Conservation (phyloP, 73 alveolate species). For the Stentor roeselii region DNA sequence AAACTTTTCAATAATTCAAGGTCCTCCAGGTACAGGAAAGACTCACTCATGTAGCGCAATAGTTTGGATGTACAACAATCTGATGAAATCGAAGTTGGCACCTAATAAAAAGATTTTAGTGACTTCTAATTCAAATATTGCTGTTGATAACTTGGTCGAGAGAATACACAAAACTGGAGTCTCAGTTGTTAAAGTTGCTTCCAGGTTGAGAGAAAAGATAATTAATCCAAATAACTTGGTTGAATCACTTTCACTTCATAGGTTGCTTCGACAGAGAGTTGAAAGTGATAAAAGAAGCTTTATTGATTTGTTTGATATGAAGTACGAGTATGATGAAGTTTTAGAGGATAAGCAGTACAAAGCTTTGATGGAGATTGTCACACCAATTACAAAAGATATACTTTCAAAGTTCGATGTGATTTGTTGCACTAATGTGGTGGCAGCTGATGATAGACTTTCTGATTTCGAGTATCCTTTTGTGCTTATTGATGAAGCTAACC, state of each 20-base stretch:
- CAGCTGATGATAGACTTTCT: neutral
- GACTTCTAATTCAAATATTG: slow-evolving; percentile 21
- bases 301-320: neutral
- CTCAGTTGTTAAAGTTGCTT: neutral
- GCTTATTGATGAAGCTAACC: slow-evolving; percentile 92
- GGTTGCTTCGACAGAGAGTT: neutral
- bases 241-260: neutral
- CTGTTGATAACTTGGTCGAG: slow-evolving; percentile 27
- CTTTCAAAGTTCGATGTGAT: neutral
- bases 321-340: neutral
- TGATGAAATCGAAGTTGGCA: neutral
- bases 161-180: slow-evolving; percentile 1
- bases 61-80: slow-evolving; percentile 37
- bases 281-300: too few species aligned
- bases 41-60: slow-evolving; percentile 69
- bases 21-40: slow-evolving; percentile 95
- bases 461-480: neutral
- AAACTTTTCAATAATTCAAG: slow-evolving; percentile 63
- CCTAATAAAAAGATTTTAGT: neutral
- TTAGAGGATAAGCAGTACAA: neutral
- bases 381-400: neutral
- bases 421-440: neutral
- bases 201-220: neutral
- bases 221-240: too few species aligned
- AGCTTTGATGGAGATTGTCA: too few species aligned